Base-by-base conservation (phyloP, 306 rosid species). In the Cicer pinnatifidum region DNA sequence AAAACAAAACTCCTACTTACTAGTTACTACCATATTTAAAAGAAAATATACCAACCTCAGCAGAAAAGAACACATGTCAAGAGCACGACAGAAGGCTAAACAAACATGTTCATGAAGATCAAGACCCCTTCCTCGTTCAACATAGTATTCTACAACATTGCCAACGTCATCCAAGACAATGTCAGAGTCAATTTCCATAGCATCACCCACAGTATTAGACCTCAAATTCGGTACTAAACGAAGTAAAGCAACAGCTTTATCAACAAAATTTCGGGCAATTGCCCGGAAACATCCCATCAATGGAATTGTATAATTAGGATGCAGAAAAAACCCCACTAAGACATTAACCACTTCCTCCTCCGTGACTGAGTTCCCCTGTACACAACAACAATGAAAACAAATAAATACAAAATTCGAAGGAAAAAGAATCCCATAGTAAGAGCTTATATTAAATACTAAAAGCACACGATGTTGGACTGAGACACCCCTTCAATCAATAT, bases 91-190 rank as follows among this genome's bases (percentile, higher is more conserved):
- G 62, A 91, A 87, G 20, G 96, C 96, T 58, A 88, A 66, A 77
- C 97, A 93, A 84, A 88, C 92, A 80, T 81, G 83, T 83, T 93
- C 98, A 1, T 91, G 98, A 71, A 93, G 98, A 83, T 88, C 97
- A 4, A 93, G 81, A 73, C 96, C 89, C 81, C 82, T 88, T 84
- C 88, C 92, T 45, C 33, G 64, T 33, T 67, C 69, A 50, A 61
- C 53, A 76, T 78, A 87, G 73, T 80, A 81, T 58, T 91, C 88
- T 39, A 87, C 59, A 41, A 91, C 86, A 75, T 72, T 54, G 45
- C 48, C 71, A 41, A 82, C 85, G 75, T 82, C 92, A 47, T 69
- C 84, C 52, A 82, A 79, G 74, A 72, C 80, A 12, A 37, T 43
- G 40, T 78, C 85, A 6, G 33, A 67, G 16, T 82, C 82, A 20